Percentiles rank a stretch among this genome's conserved stretches.
phyloP scores from a whole-genome alignment of 176 grass and related monocot species.

The Oryza meridionalis region DNA sequence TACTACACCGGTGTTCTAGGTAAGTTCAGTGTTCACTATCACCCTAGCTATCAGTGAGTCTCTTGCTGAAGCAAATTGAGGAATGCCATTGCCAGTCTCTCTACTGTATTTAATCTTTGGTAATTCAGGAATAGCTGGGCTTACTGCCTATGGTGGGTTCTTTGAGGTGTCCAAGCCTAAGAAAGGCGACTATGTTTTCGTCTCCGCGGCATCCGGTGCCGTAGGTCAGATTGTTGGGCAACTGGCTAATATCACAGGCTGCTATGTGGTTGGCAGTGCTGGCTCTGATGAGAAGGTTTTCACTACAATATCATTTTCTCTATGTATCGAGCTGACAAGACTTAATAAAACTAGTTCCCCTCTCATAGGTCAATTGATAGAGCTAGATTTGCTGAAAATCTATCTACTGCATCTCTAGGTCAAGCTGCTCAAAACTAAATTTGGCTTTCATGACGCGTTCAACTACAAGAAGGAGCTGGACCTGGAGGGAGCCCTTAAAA shows the following conservation, averaged over 20 bases:
- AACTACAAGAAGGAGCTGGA: too few species aligned
- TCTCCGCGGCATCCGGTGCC: slow-evolving; percentile 55
- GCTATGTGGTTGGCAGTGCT: slow-evolving; percentile 59
- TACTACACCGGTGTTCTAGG: slow-evolving; percentile 70
- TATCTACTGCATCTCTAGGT: too few species aligned
- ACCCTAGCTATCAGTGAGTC: background rate
- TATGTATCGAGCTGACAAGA: too few species aligned
- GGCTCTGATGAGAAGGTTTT: slow-evolving; percentile 61
- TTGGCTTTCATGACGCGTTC: too few species aligned
- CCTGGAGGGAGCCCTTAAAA: too few species aligned
- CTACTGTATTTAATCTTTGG: too few species aligned
- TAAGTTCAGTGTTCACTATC: slow-evolving; percentile 3
- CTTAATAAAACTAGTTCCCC: too few species aligned
- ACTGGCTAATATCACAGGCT: slow-evolving; percentile 59
- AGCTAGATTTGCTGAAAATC: too few species aligned
- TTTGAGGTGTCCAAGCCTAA: slow-evolving; percentile 54
- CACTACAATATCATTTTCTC: too few species aligned
- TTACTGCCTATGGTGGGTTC: slow-evolving; percentile 59
- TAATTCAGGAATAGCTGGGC: slow-evolving; percentile 36
- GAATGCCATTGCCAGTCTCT: background rate
- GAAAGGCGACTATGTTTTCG: slow-evolving; percentile 58
- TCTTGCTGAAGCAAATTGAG: too few species aligned
- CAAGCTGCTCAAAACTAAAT: too few species aligned
- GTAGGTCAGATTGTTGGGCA: slow-evolving; percentile 66
- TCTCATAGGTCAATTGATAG: too few species aligned